Evolutionary conservation across 1,139 yeast genomes (phyloP).

Genomic region (Yarrowia galli): DNA sequence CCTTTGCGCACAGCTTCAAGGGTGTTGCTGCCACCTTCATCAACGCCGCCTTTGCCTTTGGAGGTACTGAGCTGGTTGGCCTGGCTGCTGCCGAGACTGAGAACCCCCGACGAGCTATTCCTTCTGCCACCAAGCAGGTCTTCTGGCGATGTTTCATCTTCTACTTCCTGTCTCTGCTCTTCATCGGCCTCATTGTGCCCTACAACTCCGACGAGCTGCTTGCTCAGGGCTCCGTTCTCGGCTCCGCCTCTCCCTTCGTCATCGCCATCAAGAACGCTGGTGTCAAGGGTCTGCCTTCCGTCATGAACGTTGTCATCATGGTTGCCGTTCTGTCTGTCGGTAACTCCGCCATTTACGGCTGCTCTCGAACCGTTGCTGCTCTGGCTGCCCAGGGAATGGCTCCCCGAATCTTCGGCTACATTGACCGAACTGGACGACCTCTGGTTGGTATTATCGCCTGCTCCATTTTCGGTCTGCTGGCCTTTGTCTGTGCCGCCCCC

Average conservation of each 20-base stretch:
- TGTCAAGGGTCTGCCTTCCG: conserved; percentile 67
- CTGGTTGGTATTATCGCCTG: conserved; percentile 68
- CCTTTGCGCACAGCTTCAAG: conserved; percentile 70
- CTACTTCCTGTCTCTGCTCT: conserved; percentile 64
- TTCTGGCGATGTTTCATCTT: conserved; percentile 74
- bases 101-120: conserved; percentile 72
- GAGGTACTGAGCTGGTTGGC: conserved; percentile 83
- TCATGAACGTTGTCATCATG: conserved; percentile 75
- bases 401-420: conserved; percentile 73
- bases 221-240: conserved; percentile 57
- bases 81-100: conserved; percentile 85
- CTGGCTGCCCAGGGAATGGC: conserved; percentile 84
- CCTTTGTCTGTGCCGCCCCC: conserved; percentile 72
- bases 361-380: conserved; percentile 83
- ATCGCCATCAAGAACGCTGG: conserved; percentile 68
- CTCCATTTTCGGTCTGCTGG: conserved; percentile 66
- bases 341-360: conserved; percentile 77
- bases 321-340: conserved; percentile 75
- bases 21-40: conserved; percentile 84
- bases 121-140: conserved; percentile 74
- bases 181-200: conserved; percentile 71
- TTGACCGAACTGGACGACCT: conserved; percentile 80
- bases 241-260: conserved; percentile 75
- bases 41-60: conserved; percentile 85
- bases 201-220: conserved; percentile 59